Evolutionary conservation across 768 basidiomycete genomes (phyloP), one percentile per base, ranked within the genome.

Genomic region (Suillus occidentalis): DNA sequence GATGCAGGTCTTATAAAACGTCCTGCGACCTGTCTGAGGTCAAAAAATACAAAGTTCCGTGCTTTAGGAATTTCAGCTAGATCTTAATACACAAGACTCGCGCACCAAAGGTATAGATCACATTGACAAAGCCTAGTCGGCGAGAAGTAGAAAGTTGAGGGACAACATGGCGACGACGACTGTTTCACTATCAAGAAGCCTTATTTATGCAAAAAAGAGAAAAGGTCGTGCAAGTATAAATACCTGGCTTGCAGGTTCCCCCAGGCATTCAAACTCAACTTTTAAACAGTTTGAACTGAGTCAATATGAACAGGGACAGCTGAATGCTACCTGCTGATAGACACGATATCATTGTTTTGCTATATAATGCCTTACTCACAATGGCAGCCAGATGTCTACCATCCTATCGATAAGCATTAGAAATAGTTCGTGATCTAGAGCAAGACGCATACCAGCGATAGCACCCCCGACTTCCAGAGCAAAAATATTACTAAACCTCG

Each of bases 401-500:
- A 62, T 13, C 31, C 69, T 70, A 13, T 22, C 37, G 47, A n/a
- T 0, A 18, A 16, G 28, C 43, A 6, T 40, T 39, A 58, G 25
- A 55, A 56, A 12, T 2, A 0, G 9, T 58, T 40, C 39, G 49
- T 58, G 12, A 36, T 59, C 7, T 37, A 61, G 16, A 40, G 31
- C 25, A 28, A 34, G 52, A 16, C 12, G 40, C 65, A 49, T 39
- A 67, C 72, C 59, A 40, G 65, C 57, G 47, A 67, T 63, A 0
- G 43, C 18, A 16, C 66, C 61, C 7, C 67, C 70, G 16, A 73
- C 18, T 64, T 68, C 64, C 20, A 36, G 53, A 31, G 16, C 12
- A 73, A 63, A 20, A 72, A 13, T 14, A 0, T 39, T 55, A 1
- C 28, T n/a, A 36, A 73, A 66, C 25, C 65, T 61, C 8, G 49